Evolutionary conservation across 805 yeast genomes (phyloP), one percentile per base, ranked within the genome.

Genomic region (Groenewaldozyma tartarivorans): DNA sequence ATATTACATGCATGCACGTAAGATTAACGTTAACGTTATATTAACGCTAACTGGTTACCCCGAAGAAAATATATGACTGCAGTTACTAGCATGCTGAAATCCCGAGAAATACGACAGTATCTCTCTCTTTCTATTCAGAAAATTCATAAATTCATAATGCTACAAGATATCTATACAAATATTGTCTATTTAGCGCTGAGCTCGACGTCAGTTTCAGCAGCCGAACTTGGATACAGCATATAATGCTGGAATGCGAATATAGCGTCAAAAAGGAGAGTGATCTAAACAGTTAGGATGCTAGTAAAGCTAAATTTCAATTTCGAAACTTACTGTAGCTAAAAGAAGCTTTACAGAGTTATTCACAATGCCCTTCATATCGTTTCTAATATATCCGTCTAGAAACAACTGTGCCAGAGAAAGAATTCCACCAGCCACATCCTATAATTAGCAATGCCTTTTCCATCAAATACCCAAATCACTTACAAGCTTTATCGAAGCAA

Each of bases 301-400:
- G n/a, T n/a, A n/a, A n/a, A n/a, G 27, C 22, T 11, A 24, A 20
- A 32, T 19, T 18, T 11, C 9, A 22, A 4, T 4, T 35, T 11
- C 3, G 3, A 17, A n/a, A 39, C 46, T 33, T 20, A 67, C 69
- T 13, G 55, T 16, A 1, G 68, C 62, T 29, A 71, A 54, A 11
- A 71, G 64, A 20, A 67, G 51, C 48, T 71, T 71, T 37, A 71
- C 68, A 16, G 70, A 61, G 48, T 71, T 72, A 41, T 67, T 55
- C 40, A 49, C 42, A 33, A 62, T 50, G 13, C 61, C 65, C 21
- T 43, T 38, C 37, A 56, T 39, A 32, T 59, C 62, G 24, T 56
- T 46, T 13, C 55, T 49, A 3, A 69, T 45, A 43, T 51, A 49
- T 24, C 64, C 72, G 43, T 67, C 71, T 16, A 70, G 45, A 0